These are phyloP conservation scores for Phialophora verrucosa DNA, from an alignment of 2,329 filamentous ascomycete species.

Conservation along the genomic window DNA sequence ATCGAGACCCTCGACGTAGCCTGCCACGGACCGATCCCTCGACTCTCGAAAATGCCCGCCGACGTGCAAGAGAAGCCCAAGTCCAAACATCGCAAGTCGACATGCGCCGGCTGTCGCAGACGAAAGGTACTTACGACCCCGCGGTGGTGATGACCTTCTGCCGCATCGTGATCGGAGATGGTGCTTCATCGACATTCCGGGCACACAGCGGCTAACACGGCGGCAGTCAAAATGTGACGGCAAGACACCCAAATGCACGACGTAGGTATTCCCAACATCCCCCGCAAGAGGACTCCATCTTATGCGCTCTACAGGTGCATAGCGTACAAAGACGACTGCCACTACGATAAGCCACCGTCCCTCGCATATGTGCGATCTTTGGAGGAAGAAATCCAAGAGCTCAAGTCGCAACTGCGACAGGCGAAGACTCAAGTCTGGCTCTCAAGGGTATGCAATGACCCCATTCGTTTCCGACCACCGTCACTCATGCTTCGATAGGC, in stretches of 20 bases:
- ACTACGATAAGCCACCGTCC: constrained; percentile 39
- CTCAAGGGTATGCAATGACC: constrained; percentile 23
- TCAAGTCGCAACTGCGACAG: constrained; percentile 37
- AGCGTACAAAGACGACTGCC: constrained; percentile 40
- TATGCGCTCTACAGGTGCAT: constrained; percentile 31
- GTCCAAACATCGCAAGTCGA: constrained; percentile 39
- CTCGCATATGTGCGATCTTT: constrained; percentile 39
- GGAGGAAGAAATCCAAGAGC: constrained; percentile 38
- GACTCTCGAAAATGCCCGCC: constrained; percentile 24
- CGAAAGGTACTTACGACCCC: constrained; percentile 34
- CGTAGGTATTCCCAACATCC: constrained; percentile 24
- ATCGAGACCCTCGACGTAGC: constrained; percentile 1
- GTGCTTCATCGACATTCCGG: not conserved
- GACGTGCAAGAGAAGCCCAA: constrained; percentile 36
- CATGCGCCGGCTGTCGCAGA: constrained; percentile 38
- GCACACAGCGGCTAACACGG: constrained; percentile 25
- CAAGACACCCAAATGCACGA: constrained; percentile 39
- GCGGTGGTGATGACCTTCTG: not conserved
- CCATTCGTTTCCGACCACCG: not conserved
- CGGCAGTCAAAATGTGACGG: constrained; percentile 39
- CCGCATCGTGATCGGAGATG: not conserved
- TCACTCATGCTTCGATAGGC: constrained; percentile 20
- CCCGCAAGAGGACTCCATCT: not conserved
- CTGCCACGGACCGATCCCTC: not conserved
- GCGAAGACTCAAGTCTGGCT: constrained; percentile 37